Base-by-base conservation (phyloP, 768 basidiomycete species). In the Auricularia sp. region DNA sequence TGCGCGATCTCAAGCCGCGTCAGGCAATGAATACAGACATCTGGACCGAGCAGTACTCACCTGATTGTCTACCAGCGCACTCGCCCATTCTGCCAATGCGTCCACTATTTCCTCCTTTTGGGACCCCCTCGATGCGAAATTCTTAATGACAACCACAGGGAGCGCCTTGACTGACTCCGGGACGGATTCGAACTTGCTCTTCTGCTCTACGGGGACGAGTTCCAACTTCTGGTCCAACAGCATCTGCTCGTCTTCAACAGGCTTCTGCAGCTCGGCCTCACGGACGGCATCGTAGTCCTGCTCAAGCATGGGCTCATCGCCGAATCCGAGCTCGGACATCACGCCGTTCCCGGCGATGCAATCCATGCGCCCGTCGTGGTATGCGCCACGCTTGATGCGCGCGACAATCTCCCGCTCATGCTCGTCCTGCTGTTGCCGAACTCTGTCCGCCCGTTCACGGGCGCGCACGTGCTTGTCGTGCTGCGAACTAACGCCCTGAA, bases 281-380 rank as follows among this genome's bases (percentile, higher is more conserved):
- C 34, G 51, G 62, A 14, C 10, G 1, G 54, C 37, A 8, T 74
- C 72, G 29, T 68, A 71, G 63, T 82, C 80, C 7, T 73, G 72
- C 36, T 70, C 71, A 8, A 69, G 69, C 67, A 87, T 80, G 3
- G 69, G 69, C 73, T 95, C 94, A 63, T 92, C 84, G 0, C 94
- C 94, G 2, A 90, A 71, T 2, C 94, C 94, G 1, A 97, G 80
- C 73, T 95, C 94, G 62, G 83, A 82, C 77, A 97, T 94, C 61
- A 90, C 73, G 2, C 95, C 94, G 66, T 88, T 94, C 0, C 94
- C 94, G 1, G 91, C 86, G 37, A 95, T 76, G 65, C 85, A 86
- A 71, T 96, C 95, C 39, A 97, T 66, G 62, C 95, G 80, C 8
- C 89, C 90, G 71, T 98, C 95, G 69, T 94, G 92, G 85, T 87